Percentiles rank a stretch among this genome's conserved stretches.
phyloP scores from a whole-genome alignment of 75 land plant species.

The Selaginella moellendorffii region DNA sequence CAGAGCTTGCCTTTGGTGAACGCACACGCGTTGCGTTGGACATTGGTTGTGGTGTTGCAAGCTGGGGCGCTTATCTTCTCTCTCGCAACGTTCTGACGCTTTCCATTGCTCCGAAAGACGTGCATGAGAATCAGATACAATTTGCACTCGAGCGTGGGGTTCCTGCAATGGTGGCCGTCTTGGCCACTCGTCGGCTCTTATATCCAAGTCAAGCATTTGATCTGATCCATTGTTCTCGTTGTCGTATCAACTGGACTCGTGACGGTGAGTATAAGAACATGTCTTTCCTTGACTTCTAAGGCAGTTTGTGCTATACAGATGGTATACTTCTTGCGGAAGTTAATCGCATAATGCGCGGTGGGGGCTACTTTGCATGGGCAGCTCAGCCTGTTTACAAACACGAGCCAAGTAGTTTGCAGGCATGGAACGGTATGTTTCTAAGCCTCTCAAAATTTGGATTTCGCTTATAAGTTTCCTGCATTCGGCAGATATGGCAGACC shows the following conservation, averaged over 20 bases:
- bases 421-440: slow-evolving; percentile 55
- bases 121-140: slow-evolving; percentile 39
- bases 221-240: slow-evolving; percentile 41
- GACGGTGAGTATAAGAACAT: slow-evolving; percentile 7
- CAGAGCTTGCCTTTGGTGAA: slow-evolving; percentile 53
- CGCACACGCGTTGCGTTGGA: slow-evolving; percentile 67
- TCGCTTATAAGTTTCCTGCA: too few relatives aligned
- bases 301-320: too few relatives aligned
- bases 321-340: slow-evolving; percentile 73
- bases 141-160: slow-evolving; percentile 59
- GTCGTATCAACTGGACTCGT: slow-evolving; percentile 1
- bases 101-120: slow-evolving; percentile 41
- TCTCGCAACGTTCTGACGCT: slow-evolving; percentile 41
- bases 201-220: slow-evolving; percentile 64
- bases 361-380: slow-evolving; percentile 87
- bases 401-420: slow-evolving; percentile 36
- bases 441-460: neutral
- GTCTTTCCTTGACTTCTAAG: too few relatives aligned
- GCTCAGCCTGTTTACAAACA: slow-evolving; percentile 70
- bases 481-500: slow-evolving; percentile 78
- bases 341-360: slow-evolving; percentile 64
- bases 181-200: slow-evolving; percentile 38
- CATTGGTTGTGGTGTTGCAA: slow-evolving; percentile 87
- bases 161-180: slow-evolving; percentile 33
- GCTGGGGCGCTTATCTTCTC: slow-evolving; percentile 33